phyloP scores from a whole-genome alignment of 768 basidiomycete genomes.

The Amanita muscaria region DNA sequence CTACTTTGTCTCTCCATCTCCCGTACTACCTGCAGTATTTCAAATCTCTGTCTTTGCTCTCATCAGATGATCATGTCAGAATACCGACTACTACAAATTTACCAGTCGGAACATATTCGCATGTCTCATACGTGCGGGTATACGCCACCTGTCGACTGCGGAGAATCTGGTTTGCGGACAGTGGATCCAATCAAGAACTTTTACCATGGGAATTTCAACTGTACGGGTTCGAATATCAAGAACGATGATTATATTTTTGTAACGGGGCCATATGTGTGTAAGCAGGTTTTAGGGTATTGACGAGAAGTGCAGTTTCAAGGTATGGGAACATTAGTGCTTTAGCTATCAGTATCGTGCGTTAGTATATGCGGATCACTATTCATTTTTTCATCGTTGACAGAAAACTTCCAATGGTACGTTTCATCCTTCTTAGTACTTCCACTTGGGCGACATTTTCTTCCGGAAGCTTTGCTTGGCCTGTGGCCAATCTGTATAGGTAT shows the following conservation, averaged over 20 bases:
- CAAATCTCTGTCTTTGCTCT: conserved; percentile 33
- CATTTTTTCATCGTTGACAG: conserved; percentile 11
- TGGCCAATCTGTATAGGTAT: conserved; percentile 60
- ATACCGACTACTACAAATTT: conserved; percentile 3
- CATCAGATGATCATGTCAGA: conserved; percentile 10
- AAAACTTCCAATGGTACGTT: conserved; percentile 23
- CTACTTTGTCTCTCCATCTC: conserved; percentile 53
- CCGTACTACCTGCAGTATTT: conserved; percentile 55
- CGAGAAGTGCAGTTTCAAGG: neutral
- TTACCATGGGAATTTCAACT: conserved; percentile 74
- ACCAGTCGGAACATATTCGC: conserved; percentile 52
- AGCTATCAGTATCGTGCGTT: neutral
- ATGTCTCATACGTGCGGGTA: conserved; percentile 65
- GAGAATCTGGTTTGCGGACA: conserved; percentile 67
- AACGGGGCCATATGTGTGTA: neutral
- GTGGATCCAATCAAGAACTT: conserved; percentile 32
- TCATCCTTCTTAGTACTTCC: conserved; percentile 49
- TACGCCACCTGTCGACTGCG: conserved; percentile 72
- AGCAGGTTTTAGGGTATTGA: conserved; percentile 2
- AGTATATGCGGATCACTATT: neutral
- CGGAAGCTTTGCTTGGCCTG: conserved; percentile 42
- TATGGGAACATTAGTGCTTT: neutral
- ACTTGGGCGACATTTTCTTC: conserved; percentile 42
- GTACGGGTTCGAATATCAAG: conserved; percentile 25
- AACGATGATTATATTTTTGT: neutral